These are phyloP conservation scores for Boletellus sp. DNA, from an alignment of 768 basidiomycete species.

Conservation along the genomic window DNA sequence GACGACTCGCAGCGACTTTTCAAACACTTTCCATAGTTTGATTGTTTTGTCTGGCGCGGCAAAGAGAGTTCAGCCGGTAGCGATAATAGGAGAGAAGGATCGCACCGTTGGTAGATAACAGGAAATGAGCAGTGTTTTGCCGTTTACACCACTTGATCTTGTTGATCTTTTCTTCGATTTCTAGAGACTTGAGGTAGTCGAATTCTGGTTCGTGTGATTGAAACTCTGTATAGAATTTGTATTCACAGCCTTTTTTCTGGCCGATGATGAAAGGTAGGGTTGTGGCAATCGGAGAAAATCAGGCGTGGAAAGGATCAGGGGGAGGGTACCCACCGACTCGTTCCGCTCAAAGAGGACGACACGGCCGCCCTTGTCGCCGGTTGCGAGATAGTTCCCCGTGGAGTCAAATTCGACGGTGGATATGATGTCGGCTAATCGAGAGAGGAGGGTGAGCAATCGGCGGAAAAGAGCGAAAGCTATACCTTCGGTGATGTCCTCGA, in stretches of 20 bases:
- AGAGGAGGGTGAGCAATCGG: constrained; percentile 12
- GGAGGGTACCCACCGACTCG: constrained; percentile 68
- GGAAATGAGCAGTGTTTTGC: constrained; percentile 95
- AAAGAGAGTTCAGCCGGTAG: background rate
- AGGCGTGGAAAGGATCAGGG: constrained; percentile 17
- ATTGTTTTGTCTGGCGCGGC: constrained; percentile 87
- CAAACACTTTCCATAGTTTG: constrained; percentile 99
- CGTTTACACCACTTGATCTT: constrained; percentile 99
- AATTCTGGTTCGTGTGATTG: constrained; percentile 99
- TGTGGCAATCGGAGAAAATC: constrained; percentile 33
- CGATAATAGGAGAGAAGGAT: background rate
- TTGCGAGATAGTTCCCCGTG: constrained; percentile 98
- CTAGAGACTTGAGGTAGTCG: constrained; percentile 98
- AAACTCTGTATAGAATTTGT: constrained; percentile 99
- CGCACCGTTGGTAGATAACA: constrained; percentile 94
- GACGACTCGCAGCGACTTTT: constrained; percentile 93
- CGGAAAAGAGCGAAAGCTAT: constrained; percentile 10
- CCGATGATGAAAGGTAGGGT: constrained; percentile 17
- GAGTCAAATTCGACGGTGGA: constrained; percentile 99
- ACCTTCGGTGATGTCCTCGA: constrained; percentile 99
- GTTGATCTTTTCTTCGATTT: constrained; percentile 99
- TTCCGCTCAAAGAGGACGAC: constrained; percentile 99
- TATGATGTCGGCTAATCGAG: constrained; percentile 90
- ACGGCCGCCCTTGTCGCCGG: constrained; percentile 98
- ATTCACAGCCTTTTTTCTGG: constrained; percentile 99